phyloP scores from a whole-genome alignment of 352 stramenopile genomes.

The Globisporangium ultimum region DNA sequence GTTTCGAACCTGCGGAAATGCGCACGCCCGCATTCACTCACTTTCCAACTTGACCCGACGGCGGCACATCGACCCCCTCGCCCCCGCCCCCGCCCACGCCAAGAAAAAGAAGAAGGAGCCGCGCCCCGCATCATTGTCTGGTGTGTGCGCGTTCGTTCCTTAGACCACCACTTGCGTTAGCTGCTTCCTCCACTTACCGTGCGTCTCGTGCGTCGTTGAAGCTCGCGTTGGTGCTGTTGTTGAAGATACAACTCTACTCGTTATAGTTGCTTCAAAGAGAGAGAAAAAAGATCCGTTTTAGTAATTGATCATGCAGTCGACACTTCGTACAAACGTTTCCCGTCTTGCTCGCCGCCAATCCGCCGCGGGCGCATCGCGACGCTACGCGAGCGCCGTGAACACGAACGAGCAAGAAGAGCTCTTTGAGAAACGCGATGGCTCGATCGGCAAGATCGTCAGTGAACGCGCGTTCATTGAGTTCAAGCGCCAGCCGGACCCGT shows the following conservation, averaged over 20 bases:
- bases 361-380: slow-evolving; percentile 6
- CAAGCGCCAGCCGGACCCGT: slow-evolving; percentile 87
- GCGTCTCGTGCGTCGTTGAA: too few relatives aligned
- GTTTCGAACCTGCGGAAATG: slow-evolving; percentile 5
- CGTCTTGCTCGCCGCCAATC: slow-evolving; percentile 7
- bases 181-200: too few relatives aligned
- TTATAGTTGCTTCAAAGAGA: neutral
- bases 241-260: neutral
- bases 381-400: slow-evolving; percentile 22
- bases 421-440: slow-evolving; percentile 64
- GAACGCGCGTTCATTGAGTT: slow-evolving; percentile 84
- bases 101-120: slow-evolving; percentile 3
- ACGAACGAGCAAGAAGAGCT: slow-evolving; percentile 17
- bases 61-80: slow-evolving; percentile 3
- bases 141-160: too few relatives aligned
- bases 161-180: too few relatives aligned
- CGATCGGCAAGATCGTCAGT: slow-evolving; percentile 61
- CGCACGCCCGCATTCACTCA: slow-evolving; percentile 5
- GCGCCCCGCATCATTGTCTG: neutral
- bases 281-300: neutral
- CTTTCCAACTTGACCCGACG: slow-evolving; percentile 8
- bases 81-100: too few relatives aligned
- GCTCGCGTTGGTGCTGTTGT: neutral
- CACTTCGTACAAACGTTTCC: slow-evolving; percentile 4
- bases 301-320: slow-evolving; percentile 7